Evolutionary conservation across 306 rosid species (phyloP).

Genomic region (Vigna mungo): DNA sequence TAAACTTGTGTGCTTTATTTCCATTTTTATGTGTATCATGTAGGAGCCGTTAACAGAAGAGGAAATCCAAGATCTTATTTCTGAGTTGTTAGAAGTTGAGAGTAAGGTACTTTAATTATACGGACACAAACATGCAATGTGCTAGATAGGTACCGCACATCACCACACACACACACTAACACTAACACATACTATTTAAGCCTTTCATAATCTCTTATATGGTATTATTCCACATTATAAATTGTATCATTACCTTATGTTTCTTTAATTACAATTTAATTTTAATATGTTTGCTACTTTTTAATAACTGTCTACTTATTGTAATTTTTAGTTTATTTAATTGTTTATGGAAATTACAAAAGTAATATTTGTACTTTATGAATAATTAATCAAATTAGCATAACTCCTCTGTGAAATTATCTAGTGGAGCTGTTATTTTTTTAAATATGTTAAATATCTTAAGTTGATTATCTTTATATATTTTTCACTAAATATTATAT

Average conservation of each 20-base stretch:
- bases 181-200: not conserved
- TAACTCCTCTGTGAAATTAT: not conserved
- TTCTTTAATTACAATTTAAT: not conserved
- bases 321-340: not conserved
- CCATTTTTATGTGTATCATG: constrained; percentile 45
- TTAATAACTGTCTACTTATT: constrained; percentile 16
- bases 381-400: constrained; percentile 3
- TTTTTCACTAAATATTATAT: not conserved
- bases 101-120: constrained; percentile 74
- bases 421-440: not conserved
- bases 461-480: not conserved
- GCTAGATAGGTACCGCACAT: constrained; percentile 8
- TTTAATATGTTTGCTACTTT: not conserved
- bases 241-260: constrained; percentile 24
- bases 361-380: not conserved
- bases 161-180: not conserved
- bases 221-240: constrained; percentile 8
- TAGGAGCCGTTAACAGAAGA: constrained; percentile 86
- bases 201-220: constrained; percentile 16
- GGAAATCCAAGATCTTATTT: constrained; percentile 79
- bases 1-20: constrained; percentile 4
- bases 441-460: not conserved
- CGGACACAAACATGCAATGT: constrained; percentile 20
- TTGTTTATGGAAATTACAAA: constrained; percentile 1
- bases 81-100: constrained; percentile 92